Percentiles rank a stretch among this genome's conserved stretches.
phyloP scores from a whole-genome alignment of 495 filamentous ascomycete species.

The Penicillium cataractarum region DNA sequence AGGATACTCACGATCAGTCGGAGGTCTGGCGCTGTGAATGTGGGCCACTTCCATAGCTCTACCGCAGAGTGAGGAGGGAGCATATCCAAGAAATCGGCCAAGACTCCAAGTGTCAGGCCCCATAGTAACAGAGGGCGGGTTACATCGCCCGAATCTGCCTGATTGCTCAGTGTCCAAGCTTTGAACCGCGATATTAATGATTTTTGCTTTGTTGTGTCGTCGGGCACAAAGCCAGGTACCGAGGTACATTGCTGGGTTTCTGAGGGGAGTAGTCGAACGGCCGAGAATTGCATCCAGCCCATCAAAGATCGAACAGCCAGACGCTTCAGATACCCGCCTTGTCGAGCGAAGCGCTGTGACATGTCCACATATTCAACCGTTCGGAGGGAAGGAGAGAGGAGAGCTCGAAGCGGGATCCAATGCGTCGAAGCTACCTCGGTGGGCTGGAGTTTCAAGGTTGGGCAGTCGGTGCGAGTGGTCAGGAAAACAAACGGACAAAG shows the following conservation, averaged over 20 bases:
- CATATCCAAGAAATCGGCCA: constrained; percentile 74
- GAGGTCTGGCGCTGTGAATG: constrained; percentile 70
- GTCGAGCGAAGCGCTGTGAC: constrained; percentile 61
- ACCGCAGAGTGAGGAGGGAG: constrained; percentile 66
- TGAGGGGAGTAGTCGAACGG: constrained; percentile 64
- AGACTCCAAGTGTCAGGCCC: constrained; percentile 74
- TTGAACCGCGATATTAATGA: constrained; percentile 34
- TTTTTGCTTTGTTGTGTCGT: constrained; percentile 10
- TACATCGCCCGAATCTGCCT: constrained; percentile 34
- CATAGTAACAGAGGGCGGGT: constrained; percentile 66
- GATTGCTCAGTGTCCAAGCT: constrained; percentile 37
- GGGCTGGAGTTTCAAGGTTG: constrained; percentile 66
- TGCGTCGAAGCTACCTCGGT: constrained; percentile 75
- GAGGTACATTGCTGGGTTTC: constrained; percentile 61
- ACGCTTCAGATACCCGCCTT: constrained; percentile 52
- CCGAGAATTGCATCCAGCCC: constrained; percentile 74
- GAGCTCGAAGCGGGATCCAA: constrained; percentile 72
- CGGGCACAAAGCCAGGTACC: constrained; percentile 49
- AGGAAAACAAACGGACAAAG: constrained; percentile 78
- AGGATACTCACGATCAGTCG: constrained; percentile 61
- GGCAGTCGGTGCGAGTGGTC: constrained; percentile 57
- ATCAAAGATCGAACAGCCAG: constrained; percentile 58
- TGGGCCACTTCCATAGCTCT: constrained; percentile 70
- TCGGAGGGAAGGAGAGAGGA: constrained; percentile 64
- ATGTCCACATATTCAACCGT: constrained; percentile 69